Base-by-base conservation (phyloP, 768 basidiomycete species). In the Suillus tomentosus region DNA sequence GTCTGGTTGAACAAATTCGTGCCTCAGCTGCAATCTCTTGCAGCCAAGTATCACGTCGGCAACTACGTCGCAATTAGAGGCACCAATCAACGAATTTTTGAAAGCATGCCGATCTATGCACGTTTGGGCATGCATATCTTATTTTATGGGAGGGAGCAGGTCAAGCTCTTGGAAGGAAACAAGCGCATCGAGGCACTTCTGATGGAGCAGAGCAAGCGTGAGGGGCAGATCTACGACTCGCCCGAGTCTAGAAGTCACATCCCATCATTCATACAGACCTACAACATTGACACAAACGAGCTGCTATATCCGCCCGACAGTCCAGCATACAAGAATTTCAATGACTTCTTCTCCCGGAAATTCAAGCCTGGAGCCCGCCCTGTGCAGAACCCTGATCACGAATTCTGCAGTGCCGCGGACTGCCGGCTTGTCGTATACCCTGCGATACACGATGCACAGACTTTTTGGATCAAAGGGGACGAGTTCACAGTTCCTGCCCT, bases 401-500 rank as follows among this genome's bases (percentile, higher is more conserved):
- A 81, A 34, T 76, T 94, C 50, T 85, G 85, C 69, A 86, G 84
- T 19, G 85, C 86, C 0, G 92, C 93, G 0, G 92, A 95, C 68
- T 89, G 85, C 67, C 79, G 93, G 15, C 71, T 95, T 61, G 89
- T 87, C 2, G 91, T 92, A 1, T 94, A 85, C 71, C 78, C 79
- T 19, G 80, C 81, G 10, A 73, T 89, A 2, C 79, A 82, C 24
- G 73, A 83, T 1, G 91, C 92, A 1, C 81, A 82, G 70, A 74
- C 85, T 72, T 84, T 93, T 69, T 94, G 93, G 92, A 80, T 91
- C 69, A 91, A 94, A 74, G 91, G 91, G 7, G 78, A 81, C 65
- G 71, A 87, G 50, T 94, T 94, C 73, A 85, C 82, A n/a, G 76
- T 93, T 62, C 82, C 87, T 0, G 69, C 79, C 1, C 81, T 94